A percentile compares a stretch with the other conserved stretches of the same genome.
Conservation (phyloP, 768 basidiomycete genomes). For the Tylopilus plumbeoviolaceoides region DNA sequence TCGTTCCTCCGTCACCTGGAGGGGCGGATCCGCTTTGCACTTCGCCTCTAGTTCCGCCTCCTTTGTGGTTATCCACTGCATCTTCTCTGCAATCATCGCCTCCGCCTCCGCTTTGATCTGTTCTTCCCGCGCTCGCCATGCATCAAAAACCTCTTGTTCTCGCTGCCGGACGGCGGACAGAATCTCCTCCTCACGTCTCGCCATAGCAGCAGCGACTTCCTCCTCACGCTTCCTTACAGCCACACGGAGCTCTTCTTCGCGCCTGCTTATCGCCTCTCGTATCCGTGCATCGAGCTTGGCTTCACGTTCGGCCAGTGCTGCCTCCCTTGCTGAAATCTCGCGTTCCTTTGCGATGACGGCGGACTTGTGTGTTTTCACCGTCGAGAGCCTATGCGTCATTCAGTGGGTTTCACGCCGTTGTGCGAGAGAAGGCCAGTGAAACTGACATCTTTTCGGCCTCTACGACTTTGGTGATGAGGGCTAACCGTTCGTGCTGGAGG, state of each 20-base stretch:
- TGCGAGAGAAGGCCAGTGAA: not conserved
- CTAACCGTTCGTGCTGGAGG: constrained; percentile 73
- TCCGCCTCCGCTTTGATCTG: constrained; percentile 50
- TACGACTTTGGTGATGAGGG: constrained; percentile 64
- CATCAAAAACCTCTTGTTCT: constrained; percentile 59
- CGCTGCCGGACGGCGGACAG: constrained; percentile 61
- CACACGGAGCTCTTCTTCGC: constrained; percentile 67
- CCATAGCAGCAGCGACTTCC: constrained; percentile 63
- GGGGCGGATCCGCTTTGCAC: constrained; percentile 49
- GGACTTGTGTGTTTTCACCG: constrained; percentile 61
- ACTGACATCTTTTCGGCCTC: constrained; percentile 78
- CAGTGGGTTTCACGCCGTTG: not conserved
- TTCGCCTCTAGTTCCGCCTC: constrained; percentile 54
- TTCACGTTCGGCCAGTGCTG: constrained; percentile 53
- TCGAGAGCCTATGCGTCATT: constrained; percentile 44
- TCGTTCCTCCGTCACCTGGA: constrained; percentile 32
- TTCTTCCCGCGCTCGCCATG: constrained; percentile 52
- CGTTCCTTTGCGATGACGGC: constrained; percentile 56
- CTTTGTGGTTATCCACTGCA: constrained; percentile 45
- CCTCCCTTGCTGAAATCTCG: constrained; percentile 57
- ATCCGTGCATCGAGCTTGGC: constrained; percentile 44
- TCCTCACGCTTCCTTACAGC: constrained; percentile 66
- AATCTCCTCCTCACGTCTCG: constrained; percentile 65
- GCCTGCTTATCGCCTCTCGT: constrained; percentile 53
- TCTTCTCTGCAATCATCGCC: constrained; percentile 34